Conservation (phyloP, 129 eudicot genomes). For the Solidago caesia region DNA sequence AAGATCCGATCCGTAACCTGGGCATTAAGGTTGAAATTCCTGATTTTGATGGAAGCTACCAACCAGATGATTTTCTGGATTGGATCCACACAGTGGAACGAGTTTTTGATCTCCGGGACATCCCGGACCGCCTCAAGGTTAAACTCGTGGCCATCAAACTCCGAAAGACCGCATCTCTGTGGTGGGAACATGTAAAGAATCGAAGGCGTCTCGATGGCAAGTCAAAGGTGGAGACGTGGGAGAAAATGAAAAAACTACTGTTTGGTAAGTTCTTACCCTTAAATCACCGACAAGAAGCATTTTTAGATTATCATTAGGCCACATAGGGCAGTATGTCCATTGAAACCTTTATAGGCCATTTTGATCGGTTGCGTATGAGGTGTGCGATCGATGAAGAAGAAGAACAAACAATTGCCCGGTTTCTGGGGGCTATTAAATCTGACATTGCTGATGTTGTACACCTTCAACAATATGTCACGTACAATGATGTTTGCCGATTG, state of each 20-base stretch:
- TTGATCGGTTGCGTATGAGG: neutral
- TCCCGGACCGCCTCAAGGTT: neutral
- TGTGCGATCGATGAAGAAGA: neutral
- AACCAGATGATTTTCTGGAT: neutral
- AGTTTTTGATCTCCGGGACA: neutral
- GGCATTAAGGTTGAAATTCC: neutral
- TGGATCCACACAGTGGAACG: neutral
- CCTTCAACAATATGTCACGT: neutral
- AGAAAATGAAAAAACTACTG: neutral
- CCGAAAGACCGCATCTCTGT: neutral
- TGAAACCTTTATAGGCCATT: too few relatives aligned
- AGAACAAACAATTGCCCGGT: neutral
- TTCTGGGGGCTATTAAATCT: neutral
- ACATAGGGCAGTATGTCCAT: too few relatives aligned
- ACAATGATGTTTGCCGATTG: neutral
- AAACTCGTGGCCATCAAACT: neutral
- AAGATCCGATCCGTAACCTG: neutral
- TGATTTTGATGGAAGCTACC: neutral
- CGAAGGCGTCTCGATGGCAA: neutral
- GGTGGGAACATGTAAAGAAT: conserved; percentile 1
- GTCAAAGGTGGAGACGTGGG: neutral
- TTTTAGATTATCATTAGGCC: neutral
- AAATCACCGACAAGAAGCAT: neutral
- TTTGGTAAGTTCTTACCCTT: neutral
- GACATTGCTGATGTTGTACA: neutral